phyloP scores from a whole-genome alignment of 306 rosid genomes.

The Cotoneaster glaucophyllus region DNA sequence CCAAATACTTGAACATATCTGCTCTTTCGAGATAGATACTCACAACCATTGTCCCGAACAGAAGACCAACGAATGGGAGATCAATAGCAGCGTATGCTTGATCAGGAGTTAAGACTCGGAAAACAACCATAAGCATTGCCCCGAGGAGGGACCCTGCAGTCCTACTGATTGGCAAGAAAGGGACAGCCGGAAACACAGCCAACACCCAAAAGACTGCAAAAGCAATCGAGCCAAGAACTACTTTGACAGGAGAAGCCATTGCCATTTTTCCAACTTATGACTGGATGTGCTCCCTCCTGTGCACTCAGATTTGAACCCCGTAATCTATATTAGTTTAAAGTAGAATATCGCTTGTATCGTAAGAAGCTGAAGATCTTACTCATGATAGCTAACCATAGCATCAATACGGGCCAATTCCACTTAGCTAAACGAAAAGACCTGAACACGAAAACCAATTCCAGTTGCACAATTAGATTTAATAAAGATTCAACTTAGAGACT shows the following conservation, averaged over 20 bases:
- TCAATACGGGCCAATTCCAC: too few relatives aligned
- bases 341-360: too few relatives aligned
- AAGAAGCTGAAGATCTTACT: not conserved
- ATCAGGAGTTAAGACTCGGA: conserved; percentile 56
- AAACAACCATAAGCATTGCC: conserved; percentile 81
- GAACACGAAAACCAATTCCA: too few relatives aligned
- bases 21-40: conserved; percentile 88
- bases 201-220: conserved; percentile 73
- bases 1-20: conserved; percentile 85
- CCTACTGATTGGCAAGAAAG: conserved; percentile 79
- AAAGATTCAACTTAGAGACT: too few relatives aligned
- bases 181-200: conserved; percentile 88
- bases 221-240: conserved; percentile 67
- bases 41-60: conserved; percentile 94
- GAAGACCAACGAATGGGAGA: conserved; percentile 84
- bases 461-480: too few relatives aligned
- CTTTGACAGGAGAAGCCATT: conserved; percentile 58
- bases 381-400: not conserved
- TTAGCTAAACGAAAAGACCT: too few relatives aligned
- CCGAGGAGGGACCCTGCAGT: conserved; percentile 90
- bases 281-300: too few relatives aligned
- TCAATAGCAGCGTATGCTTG: conserved; percentile 73
- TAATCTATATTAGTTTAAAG: too few relatives aligned
- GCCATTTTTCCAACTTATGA: conserved; percentile 35
- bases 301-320: too few relatives aligned